These are phyloP conservation scores for Odontarrhena argentea DNA, from an alignment of 345 rosid genomes.

Conservation along the genomic window DNA sequence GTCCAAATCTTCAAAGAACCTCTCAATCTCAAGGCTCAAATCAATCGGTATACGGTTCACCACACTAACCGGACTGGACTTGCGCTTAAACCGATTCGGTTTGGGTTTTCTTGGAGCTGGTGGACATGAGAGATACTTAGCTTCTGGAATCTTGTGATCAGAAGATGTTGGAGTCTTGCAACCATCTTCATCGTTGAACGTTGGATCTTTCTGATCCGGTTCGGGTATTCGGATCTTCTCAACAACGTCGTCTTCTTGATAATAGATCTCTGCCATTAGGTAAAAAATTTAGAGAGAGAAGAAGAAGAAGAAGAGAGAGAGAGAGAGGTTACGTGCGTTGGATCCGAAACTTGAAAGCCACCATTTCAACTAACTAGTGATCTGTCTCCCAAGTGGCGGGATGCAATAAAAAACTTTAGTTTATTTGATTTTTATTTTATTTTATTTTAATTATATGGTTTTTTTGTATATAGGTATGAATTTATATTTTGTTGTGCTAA, in stretches of 20 bases:
- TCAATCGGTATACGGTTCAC: conserved; percentile 43
- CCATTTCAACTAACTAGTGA: conserved; percentile 45
- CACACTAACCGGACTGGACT: conserved; percentile 27
- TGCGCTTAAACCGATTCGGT: conserved; percentile 45
- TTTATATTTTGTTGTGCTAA: not conserved
- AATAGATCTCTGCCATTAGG: conserved; percentile 41
- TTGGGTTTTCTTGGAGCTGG: conserved; percentile 55
- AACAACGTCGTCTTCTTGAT: conserved; percentile 40
- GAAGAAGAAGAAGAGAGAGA: conserved; percentile 7
- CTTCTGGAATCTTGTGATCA: conserved; percentile 51
- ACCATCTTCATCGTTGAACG: conserved; percentile 46
- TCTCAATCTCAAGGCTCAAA: conserved; percentile 51
- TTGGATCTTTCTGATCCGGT: conserved; percentile 29
- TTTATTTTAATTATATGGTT: not conserved
- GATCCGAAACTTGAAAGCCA: conserved; percentile 49
- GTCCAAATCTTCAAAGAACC: conserved; percentile 47
- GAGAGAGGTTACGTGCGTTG: conserved; percentile 42
- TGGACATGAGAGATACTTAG: conserved; percentile 48
- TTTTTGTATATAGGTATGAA: not conserved
- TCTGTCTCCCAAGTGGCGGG: conserved; percentile 50
- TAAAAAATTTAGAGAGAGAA: conserved; percentile 9
- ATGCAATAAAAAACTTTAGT: conserved; percentile 24
- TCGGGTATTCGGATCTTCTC: conserved; percentile 39
- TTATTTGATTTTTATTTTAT: conserved; percentile 23
- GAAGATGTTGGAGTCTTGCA: conserved; percentile 64